Conservation (phyloP, 495 filamentous ascomycete species). For the Podospora bellae-mahoneyi region DNA sequence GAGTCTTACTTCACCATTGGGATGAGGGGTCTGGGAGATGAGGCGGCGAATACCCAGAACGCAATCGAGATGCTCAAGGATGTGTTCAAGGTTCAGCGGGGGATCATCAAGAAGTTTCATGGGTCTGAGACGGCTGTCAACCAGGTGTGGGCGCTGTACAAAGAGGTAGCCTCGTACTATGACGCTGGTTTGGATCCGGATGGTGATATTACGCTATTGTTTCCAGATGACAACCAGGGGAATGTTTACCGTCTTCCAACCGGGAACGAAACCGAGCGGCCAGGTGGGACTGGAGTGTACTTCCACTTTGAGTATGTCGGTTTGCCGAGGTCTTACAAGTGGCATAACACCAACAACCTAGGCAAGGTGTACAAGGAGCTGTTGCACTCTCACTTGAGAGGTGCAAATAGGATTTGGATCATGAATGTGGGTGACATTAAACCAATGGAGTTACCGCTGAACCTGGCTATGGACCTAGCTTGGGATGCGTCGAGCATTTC, state of each 20-base stretch:
- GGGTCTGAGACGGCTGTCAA: conserved; percentile 38
- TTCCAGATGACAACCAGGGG: conserved; percentile 63
- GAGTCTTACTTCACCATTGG: conserved; percentile 57
- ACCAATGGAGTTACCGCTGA: conserved; percentile 42
- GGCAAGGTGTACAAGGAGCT: conserved; percentile 46
- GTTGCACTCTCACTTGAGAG: conserved; percentile 48
- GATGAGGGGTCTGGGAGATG: conserved; percentile 60
- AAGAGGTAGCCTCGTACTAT: conserved; percentile 59
- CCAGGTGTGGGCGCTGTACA: conserved; percentile 62
- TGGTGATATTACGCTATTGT: conserved; percentile 62
- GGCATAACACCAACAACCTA: conserved; percentile 54
- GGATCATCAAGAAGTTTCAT: conserved; percentile 26
- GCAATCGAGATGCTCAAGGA: conserved; percentile 44
- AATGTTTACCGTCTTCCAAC: conserved; percentile 57
- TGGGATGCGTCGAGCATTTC: conserved; percentile 49
- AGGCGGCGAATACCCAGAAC: conserved; percentile 42
- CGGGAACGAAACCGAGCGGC: conserved; percentile 47
- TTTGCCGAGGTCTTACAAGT: conserved; percentile 52
- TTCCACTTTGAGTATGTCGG: conserved; percentile 64
- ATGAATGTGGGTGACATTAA: conserved; percentile 66
- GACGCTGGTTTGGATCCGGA: conserved; percentile 56
- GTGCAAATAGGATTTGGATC: conserved; percentile 59
- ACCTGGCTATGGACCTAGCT: conserved; percentile 49
- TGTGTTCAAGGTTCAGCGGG: conserved; percentile 32
- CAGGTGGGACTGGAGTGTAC: conserved; percentile 59